Conservation (phyloP, 2,329 filamentous ascomycete genomes). For the Alternaria gansuensis region DNA sequence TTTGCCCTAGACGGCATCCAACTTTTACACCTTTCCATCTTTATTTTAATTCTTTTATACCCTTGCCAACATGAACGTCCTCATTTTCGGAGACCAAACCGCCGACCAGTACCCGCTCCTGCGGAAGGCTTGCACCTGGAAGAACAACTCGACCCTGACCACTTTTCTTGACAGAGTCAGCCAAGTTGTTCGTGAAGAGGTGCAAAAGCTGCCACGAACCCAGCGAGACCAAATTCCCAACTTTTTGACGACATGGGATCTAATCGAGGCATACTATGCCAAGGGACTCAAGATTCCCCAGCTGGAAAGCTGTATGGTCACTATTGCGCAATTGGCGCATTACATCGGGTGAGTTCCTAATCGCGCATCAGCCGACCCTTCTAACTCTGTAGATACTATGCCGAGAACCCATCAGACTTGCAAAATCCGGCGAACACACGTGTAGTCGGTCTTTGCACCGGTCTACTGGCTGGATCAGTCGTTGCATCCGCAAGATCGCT, state of each 20-base stretch:
- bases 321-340: slow-evolving; percentile 71
- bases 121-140: slow-evolving; percentile 58
- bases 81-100: slow-evolving; percentile 77
- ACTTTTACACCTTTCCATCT: slow-evolving; percentile 14
- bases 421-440: slow-evolving; percentile 60
- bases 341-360: slow-evolving; percentile 70
- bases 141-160: slow-evolving; percentile 66
- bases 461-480: slow-evolving; percentile 73
- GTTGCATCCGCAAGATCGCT: slow-evolving; percentile 71
- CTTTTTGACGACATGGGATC: slow-evolving; percentile 69
- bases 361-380: neutral
- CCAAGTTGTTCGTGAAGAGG: slow-evolving; percentile 68
- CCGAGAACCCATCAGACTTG: slow-evolving; percentile 63
- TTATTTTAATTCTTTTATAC: slow-evolving; percentile 37
- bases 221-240: slow-evolving; percentile 68
- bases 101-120: slow-evolving; percentile 72
- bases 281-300: slow-evolving; percentile 67
- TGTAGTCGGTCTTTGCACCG: slow-evolving; percentile 73
- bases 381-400: slow-evolving; percentile 56
- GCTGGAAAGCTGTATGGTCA: slow-evolving; percentile 71
- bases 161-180: slow-evolving; percentile 69
- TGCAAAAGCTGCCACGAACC: slow-evolving; percentile 64
- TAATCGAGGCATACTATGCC: slow-evolving; percentile 71
- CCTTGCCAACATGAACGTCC: slow-evolving; percentile 56
- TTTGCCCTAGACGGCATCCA: slow-evolving; percentile 17